Conservation (phyloP, 1,284 basidiomycete genomes). For the Phaffia rhodozyma region DNA sequence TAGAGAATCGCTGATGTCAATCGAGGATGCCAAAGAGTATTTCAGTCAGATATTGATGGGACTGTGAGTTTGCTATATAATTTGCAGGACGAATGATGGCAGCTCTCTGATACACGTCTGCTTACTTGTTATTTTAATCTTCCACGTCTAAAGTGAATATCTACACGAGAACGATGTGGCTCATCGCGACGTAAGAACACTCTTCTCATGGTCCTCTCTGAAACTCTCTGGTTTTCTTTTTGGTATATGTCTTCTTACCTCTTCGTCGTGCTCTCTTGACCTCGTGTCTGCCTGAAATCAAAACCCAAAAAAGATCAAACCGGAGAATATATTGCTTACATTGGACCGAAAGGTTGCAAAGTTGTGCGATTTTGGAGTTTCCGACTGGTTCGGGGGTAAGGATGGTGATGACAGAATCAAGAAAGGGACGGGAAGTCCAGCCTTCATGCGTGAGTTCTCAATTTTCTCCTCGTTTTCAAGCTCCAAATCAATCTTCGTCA, state of each 20-base stretch:
- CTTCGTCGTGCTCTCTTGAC: not conserved
- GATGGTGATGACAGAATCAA: conserved; percentile 37
- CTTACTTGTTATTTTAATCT: not conserved
- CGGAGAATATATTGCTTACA: conserved; percentile 43
- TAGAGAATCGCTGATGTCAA: conserved; percentile 28
- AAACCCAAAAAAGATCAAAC: conserved; percentile 35
- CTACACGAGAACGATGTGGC: conserved; percentile 44
- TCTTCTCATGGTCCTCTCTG: not conserved
- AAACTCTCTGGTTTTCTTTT: conserved; percentile 19
- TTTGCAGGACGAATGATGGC: too few relatives aligned
- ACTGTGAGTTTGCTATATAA: conserved; percentile 24
- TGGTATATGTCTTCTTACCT: conserved; percentile 28
- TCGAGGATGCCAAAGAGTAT: conserved; percentile 33
- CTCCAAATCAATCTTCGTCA: too few relatives aligned
- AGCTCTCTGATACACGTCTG: not conserved
- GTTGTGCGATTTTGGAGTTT: conserved; percentile 47
- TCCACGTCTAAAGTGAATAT: conserved; percentile 29
- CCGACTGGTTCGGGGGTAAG: conserved; percentile 40
- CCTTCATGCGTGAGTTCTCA: conserved; percentile 43
- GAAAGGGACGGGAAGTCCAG: conserved; percentile 41
- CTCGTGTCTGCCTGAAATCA: not conserved
- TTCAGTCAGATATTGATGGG: conserved; percentile 44
- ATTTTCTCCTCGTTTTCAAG: not conserved
- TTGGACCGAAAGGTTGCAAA: conserved; percentile 41
- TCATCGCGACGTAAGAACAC: conserved; percentile 36